These are phyloP conservation scores for Rhododendron henanense DNA, from an alignment of 148 eudicot species.

Conservation along the genomic window DNA sequence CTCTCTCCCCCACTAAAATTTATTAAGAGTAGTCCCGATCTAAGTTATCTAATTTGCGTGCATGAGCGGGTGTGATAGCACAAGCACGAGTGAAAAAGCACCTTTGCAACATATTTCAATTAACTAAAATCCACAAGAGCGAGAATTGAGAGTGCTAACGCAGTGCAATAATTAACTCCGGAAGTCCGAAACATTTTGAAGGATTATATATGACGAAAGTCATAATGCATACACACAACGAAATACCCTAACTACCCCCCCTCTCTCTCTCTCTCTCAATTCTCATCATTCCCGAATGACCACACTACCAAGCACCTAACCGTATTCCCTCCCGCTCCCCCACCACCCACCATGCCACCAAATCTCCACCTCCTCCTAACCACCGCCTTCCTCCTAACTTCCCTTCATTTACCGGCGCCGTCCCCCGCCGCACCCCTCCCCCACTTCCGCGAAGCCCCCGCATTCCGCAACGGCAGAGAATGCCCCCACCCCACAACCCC, in stretches of 20 bases:
- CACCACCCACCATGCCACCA: conserved; percentile 11
- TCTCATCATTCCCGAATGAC: conserved; percentile 5
- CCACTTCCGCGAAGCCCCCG: conserved; percentile 59
- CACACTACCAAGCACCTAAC: not conserved
- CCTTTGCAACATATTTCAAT: too few relatives aligned
- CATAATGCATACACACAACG: not conserved
- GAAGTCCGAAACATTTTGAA: too few relatives aligned
- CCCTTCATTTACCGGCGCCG: not conserved
- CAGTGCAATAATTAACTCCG: too few relatives aligned
- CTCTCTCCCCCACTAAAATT: too few relatives aligned
- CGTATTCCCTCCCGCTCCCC: not conserved
- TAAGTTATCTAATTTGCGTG: too few relatives aligned
- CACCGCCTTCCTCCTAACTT: conserved; percentile 8
- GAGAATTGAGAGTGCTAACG: too few relatives aligned
- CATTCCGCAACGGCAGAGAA: conserved; percentile 48
- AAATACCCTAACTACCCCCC: not conserved
- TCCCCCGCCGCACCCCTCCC: conserved; percentile 24
- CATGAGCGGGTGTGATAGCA: too few relatives aligned
- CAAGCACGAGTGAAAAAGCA: too few relatives aligned
- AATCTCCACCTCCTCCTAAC: conserved; percentile 16
- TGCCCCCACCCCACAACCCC: conserved; percentile 19
- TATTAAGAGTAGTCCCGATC: too few relatives aligned
- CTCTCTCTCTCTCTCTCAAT: too few relatives aligned
- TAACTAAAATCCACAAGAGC: too few relatives aligned
- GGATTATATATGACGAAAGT: too few relatives aligned